phyloP scores from a whole-genome alignment of 1,284 basidiomycete species.

The Testicularia cyperi region DNA sequence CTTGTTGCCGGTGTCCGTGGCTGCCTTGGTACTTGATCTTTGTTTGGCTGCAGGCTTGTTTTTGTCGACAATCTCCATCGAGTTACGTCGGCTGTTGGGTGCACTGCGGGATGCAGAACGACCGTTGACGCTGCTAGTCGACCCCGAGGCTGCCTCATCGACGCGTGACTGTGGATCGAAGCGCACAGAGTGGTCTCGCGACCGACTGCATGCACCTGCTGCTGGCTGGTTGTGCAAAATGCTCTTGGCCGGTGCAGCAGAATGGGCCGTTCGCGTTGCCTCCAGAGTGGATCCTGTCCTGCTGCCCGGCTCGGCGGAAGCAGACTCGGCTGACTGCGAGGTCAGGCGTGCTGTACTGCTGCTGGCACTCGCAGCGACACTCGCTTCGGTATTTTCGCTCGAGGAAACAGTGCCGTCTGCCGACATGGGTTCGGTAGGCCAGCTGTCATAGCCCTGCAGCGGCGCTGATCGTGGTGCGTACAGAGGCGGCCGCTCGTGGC shows the following conservation, averaged over 20 bases:
- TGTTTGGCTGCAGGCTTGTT: conserved; percentile 3
- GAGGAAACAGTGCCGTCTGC: not conserved
- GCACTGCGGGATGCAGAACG: conserved; percentile 5
- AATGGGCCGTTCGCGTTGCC: not conserved
- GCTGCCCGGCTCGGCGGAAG: not conserved
- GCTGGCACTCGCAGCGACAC: no score
- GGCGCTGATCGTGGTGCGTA: conserved; percentile 37
- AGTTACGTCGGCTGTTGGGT: conserved; percentile 15
- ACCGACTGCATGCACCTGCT: conserved; percentile 2
- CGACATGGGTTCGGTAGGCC: conserved; percentile 21
- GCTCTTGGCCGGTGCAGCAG: conserved; percentile 7
- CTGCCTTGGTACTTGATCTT: conserved; percentile 9
- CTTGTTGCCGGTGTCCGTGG: conserved; percentile 7
- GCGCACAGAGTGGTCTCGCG: conserved; percentile 26
- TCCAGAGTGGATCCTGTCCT: no score
- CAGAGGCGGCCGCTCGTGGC: conserved; percentile 25
- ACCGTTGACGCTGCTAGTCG: not conserved
- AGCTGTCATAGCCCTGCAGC: conserved; percentile 20
- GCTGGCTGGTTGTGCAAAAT: conserved; percentile 25
- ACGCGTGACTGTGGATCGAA: conserved; percentile 32
- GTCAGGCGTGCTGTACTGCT: no score
- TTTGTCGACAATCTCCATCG: conserved; percentile 14
- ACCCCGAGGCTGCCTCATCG: conserved; percentile 4
- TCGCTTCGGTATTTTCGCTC: no score
- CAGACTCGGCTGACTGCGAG: not conserved